A percentile compares a stretch with the other conserved stretches of the same genome.
Evolutionary conservation across 306 rosid species (phyloP).

Genomic region (Cajanus cajan): DNA sequence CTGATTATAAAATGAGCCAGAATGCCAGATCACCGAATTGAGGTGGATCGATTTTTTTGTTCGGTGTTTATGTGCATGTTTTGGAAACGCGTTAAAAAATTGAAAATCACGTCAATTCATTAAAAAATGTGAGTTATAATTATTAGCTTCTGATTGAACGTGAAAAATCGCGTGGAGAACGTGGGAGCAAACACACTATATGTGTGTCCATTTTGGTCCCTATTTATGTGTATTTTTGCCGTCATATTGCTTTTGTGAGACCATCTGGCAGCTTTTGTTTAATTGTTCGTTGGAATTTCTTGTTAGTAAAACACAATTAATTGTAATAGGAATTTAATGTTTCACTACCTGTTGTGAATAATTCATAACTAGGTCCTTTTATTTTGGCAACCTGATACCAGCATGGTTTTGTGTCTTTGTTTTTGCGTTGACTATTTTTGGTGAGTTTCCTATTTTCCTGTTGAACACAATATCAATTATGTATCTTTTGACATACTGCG

Average conservation of each 20-base stretch:
- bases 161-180: too few relatives aligned
- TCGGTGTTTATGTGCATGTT: too few relatives aligned
- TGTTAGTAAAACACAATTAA: neutral
- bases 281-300: neutral
- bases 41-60: neutral
- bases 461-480: too few relatives aligned
- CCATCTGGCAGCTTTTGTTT: neutral
- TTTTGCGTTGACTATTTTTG: too few relatives aligned
- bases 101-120: too few relatives aligned
- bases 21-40: neutral
- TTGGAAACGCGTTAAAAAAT: too few relatives aligned
- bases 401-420: too few relatives aligned
- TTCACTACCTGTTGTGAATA: neutral
- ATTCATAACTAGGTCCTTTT: neutral
- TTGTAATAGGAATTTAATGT: neutral
- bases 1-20: neutral
- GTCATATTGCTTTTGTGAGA: slow-evolving; percentile 12
- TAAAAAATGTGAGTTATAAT: too few relatives aligned
- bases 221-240: neutral
- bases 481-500: neutral
- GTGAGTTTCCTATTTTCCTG: too few relatives aligned
- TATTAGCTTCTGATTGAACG: too few relatives aligned
- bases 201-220: neutral
- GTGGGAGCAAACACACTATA: too few relatives aligned
- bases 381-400: too few relatives aligned